Evolutionary conservation across 345 rosid species (phyloP).

Genomic region (Arabidopsis arenosa): DNA sequence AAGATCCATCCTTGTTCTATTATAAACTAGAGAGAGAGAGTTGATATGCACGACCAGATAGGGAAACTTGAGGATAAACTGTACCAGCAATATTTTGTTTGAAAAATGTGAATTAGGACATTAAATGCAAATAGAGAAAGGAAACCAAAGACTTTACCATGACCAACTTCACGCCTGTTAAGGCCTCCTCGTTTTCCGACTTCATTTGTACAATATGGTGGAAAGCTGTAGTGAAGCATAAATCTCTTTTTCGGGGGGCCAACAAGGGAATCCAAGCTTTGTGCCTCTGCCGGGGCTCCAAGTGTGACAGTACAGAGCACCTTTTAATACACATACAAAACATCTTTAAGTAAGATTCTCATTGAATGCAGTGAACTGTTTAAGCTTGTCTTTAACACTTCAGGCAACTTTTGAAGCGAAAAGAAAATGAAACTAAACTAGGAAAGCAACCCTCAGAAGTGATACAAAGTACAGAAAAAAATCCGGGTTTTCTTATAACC

Average conservation of each 20-base stretch:
- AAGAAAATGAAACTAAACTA: constrained; percentile 4
- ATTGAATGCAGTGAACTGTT: constrained; percentile 11
- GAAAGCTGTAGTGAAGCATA: constrained; percentile 99
- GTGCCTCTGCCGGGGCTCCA: constrained; percentile 95
- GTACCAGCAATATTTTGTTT: background rate
- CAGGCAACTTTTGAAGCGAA: constrained; percentile 19
- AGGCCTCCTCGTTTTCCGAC: constrained; percentile 91
- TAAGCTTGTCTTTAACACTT: constrained; percentile 10
- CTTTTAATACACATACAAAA: constrained; percentile 47
- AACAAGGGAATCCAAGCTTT: constrained; percentile 78
- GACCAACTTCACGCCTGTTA: constrained; percentile 99
- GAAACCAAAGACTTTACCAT: constrained; percentile 57
- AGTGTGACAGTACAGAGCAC: constrained; percentile 94
- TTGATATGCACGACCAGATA: constrained; percentile 6
- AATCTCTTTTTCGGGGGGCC: constrained; percentile 94
- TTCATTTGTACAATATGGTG: constrained; percentile 93
- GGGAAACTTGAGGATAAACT: background rate
- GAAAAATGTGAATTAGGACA: background rate
- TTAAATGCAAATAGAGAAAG: constrained; percentile 5
- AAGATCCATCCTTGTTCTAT: constrained; percentile 5
- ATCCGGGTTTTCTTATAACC: background rate
- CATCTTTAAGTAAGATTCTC: constrained; percentile 24
- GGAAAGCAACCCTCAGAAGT: constrained; percentile 12
- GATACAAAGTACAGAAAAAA: background rate
- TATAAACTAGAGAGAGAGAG: background rate